These are phyloP conservation scores for Phyllachora maydis DNA, from an alignment of 2,329 filamentous ascomycete species.

Conservation along the genomic window DNA sequence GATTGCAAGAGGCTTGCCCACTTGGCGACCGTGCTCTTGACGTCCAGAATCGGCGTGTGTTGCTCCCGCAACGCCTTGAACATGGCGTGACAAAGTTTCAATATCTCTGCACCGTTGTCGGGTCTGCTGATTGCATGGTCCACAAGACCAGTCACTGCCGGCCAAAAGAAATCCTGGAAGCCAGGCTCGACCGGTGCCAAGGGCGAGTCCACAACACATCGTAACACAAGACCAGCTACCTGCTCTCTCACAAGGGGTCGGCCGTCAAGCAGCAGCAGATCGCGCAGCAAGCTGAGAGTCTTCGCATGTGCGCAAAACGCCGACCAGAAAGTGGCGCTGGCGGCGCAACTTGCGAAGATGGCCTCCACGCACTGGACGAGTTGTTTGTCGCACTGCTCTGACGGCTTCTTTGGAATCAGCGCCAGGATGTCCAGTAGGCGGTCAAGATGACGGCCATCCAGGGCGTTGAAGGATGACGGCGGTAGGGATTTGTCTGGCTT, in stretches of 20 bases:
- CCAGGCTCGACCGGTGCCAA: too few species aligned
- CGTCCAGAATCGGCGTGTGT: slow-evolving; percentile 10
- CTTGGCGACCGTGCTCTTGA: slow-evolving; percentile 8
- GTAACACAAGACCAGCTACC: too few species aligned
- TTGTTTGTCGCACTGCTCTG: too few species aligned
- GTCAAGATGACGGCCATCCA: slow-evolving; percentile 10
- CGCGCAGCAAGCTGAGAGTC: too few species aligned
- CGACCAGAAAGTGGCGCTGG: too few species aligned
- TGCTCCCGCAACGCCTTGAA: slow-evolving; percentile 17
- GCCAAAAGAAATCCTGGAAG: slow-evolving; percentile 26
- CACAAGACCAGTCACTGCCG: slow-evolving; percentile 16
- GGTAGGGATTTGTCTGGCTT: slow-evolving; percentile 5
- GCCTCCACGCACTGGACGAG: too few species aligned
- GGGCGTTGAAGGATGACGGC: slow-evolving; percentile 3
- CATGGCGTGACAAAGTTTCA: slow-evolving; percentile 18
- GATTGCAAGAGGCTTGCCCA: slow-evolving; percentile 8
- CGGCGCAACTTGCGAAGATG: too few species aligned
- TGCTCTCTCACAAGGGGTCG: too few species aligned
- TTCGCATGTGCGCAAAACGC: too few species aligned
- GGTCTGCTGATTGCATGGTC: slow-evolving; percentile 12
- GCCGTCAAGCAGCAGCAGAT: too few species aligned
- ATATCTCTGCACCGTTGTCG: slow-evolving; percentile 20
- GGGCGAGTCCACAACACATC: too few species aligned
- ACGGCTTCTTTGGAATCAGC: too few species aligned
- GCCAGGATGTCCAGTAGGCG: slow-evolving; percentile 11